Conservation (phyloP, 169 alveolate genomes). For the Eimeria tenella region DNA sequence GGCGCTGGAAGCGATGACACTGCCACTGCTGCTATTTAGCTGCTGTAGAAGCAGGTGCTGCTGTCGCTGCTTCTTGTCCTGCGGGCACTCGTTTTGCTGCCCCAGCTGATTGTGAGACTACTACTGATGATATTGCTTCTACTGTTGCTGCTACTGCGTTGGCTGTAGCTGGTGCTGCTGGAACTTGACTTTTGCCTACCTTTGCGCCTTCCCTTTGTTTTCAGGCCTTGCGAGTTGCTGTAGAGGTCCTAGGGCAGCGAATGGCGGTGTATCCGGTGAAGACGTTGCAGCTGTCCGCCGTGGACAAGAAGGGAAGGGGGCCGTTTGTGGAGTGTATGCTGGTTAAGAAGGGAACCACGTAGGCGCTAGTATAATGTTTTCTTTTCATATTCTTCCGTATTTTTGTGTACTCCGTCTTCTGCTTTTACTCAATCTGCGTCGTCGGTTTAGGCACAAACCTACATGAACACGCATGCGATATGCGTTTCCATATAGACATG, state of each 20-base stretch:
- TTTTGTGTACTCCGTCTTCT: neutral
- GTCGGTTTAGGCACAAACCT: neutral
- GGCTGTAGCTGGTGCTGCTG: neutral
- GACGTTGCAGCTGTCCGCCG: constrained; percentile 75
- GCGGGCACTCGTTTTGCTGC: neutral
- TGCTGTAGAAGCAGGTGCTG: constrained; percentile 2
- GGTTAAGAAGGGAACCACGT: constrained; percentile 83
- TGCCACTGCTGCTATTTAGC: neutral
- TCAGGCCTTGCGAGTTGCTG: constrained; percentile 84
- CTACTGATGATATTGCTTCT: neutral
- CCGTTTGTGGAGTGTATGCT: constrained; percentile 86
- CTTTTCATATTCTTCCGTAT: neutral
- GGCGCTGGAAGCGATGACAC: neutral
- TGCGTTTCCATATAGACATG: too few relatives aligned
- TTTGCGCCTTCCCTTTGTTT: neutral
- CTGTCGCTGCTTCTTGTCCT: neutral
- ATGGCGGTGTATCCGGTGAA: constrained; percentile 86
- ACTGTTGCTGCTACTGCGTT: neutral
- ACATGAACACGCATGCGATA: neutral
- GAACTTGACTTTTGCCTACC: neutral
- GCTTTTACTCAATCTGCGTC: neutral
- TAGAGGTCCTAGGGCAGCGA: constrained; percentile 80
- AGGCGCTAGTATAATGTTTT: neutral
- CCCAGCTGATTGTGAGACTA: neutral
- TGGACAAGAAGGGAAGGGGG: constrained; percentile 72